These are phyloP conservation scores for Trypanosoma caninum DNA, from an alignment of 208 protist genomes.

Conservation along the genomic window DNA sequence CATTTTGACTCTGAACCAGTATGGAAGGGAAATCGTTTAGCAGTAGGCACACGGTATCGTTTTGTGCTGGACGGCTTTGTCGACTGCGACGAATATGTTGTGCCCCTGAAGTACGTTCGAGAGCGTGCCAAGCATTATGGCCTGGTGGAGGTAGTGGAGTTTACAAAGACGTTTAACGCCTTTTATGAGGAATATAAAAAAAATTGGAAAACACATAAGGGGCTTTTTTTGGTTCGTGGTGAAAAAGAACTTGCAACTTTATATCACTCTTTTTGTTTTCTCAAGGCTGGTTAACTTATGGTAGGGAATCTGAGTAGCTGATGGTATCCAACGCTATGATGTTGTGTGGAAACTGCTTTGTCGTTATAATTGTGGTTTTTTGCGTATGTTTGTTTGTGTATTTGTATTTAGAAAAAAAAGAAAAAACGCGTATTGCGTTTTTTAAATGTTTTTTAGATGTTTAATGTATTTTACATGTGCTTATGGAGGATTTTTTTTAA, in stretches of 20 bases:
- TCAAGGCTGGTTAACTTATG: constrained; percentile 21
- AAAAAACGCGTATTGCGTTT: no score
- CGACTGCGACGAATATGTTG: constrained; percentile 83
- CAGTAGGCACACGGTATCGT: constrained; percentile 60
- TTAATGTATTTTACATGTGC: background rate
- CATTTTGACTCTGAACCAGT: constrained; percentile 20
- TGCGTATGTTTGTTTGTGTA: no score
- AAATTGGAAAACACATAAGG: constrained; percentile 48
- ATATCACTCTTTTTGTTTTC: constrained; percentile 66
- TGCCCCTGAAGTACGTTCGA: constrained; percentile 40
- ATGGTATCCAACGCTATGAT: background rate
- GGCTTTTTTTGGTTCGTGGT: constrained; percentile 39
- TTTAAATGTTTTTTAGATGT: no score
- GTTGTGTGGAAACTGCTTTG: no score
- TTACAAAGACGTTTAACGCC: constrained; percentile 20
- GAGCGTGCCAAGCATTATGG: constrained; percentile 22
- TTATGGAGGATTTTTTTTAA: background rate
- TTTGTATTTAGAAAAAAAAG: no score
- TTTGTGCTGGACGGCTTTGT: constrained; percentile 87
- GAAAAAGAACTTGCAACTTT: constrained; percentile 62
- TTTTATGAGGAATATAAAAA: constrained; percentile 34
- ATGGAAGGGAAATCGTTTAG: constrained; percentile 29
- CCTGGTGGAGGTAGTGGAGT: constrained; percentile 20
- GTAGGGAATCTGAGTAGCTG: background rate
- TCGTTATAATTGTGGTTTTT: no score